These are phyloP conservation scores for Kwoniella dendrophila DNA, from an alignment of 768 basidiomycete species.

Conservation along the genomic window DNA sequence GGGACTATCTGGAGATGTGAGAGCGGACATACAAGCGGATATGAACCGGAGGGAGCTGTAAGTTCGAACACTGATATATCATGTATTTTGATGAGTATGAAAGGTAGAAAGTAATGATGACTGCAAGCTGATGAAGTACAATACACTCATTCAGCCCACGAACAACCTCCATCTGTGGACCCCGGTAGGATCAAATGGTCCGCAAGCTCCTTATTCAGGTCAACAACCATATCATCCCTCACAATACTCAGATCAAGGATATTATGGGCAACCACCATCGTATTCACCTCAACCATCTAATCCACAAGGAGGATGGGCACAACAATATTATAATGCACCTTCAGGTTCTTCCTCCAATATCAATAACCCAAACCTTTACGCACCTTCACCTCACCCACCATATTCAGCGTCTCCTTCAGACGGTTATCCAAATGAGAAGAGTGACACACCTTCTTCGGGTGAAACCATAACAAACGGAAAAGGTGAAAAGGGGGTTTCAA, in stretches of 20 bases:
- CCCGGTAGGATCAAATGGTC: conserved; percentile 24
- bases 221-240: conserved; percentile 3
- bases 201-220: background rate
- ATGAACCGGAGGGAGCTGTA: conserved; percentile 26
- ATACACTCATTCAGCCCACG: conserved; percentile 23
- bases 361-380: conserved; percentile 4
- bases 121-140: background rate
- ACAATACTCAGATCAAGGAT: conserved; percentile 2
- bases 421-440: background rate
- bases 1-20: conserved; percentile 46
- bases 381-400: conserved; percentile 12
- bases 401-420: conserved; percentile 7
- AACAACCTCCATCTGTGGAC: conserved; percentile 44
- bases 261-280: conserved; percentile 11
- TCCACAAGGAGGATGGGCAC: conserved; percentile 3
- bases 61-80: conserved; percentile 12
- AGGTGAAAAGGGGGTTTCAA: background rate
- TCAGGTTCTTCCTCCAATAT: conserved; percentile 5
- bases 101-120: background rate
- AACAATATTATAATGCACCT: conserved; percentile 12
- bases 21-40: conserved; percentile 27
- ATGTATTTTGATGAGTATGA: background rate
- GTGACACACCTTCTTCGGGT: conserved; percentile 28
- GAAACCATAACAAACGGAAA: conserved; percentile 21
- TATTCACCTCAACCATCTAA: conserved; percentile 7